Conservation (phyloP, 495 filamentous ascomycete genomes). For the Zalerion maritima region DNA sequence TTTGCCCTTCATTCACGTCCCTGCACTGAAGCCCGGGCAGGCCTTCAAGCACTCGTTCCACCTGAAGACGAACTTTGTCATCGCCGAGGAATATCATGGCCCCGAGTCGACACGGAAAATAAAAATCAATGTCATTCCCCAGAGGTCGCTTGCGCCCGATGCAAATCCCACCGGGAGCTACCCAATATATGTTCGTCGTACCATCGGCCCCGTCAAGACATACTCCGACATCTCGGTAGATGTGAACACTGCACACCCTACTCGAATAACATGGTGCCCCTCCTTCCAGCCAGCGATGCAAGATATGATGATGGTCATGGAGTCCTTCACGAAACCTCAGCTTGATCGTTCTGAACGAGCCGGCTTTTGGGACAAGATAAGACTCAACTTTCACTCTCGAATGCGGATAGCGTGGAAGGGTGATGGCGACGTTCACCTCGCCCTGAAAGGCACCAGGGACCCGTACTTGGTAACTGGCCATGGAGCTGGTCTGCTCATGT, state of each 20-base stretch:
- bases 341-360: constrained; percentile 84
- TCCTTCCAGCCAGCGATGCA: constrained; percentile 98
- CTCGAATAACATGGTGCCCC: constrained; percentile 88
- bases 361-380: constrained; percentile 98
- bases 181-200: constrained; percentile 73
- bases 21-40: constrained; percentile 64
- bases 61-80: constrained; percentile 83
- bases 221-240: constrained; percentile 85
- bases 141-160: constrained; percentile 25
- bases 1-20: constrained; percentile 80
- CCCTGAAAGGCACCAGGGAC: constrained; percentile 83
- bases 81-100: constrained; percentile 84
- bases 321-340: constrained; percentile 91
- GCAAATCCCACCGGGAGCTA: constrained; percentile 45
- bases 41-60: constrained; percentile 67
- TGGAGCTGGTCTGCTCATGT: constrained; percentile 92
- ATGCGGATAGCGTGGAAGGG: constrained; percentile 81
- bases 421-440: constrained; percentile 89
- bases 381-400: constrained; percentile 87
- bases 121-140: constrained; percentile 73
- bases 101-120: constrained; percentile 63
- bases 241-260: constrained; percentile 84
- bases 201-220: constrained; percentile 88
- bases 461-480: constrained; percentile 87
- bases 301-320: constrained; percentile 99